Base-by-base conservation (phyloP, 768 basidiomycete genomes). In the Lactarius psammicola region DNA sequence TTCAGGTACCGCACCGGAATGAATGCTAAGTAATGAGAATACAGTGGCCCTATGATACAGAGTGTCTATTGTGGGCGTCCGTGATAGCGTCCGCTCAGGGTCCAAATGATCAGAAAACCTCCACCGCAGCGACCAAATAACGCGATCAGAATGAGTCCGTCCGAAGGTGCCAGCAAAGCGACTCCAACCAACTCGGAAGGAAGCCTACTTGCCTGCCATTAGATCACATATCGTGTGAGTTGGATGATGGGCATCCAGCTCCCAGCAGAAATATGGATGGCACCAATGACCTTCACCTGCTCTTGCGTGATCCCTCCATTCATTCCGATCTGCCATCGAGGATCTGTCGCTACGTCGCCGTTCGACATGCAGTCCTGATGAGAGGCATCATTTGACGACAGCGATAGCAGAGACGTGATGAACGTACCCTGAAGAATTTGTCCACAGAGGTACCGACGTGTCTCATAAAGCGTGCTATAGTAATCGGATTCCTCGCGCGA, bases 161-260 rank as follows among this genome's bases (percentile, higher is more conserved):
- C 10, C 34, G 10, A 34, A 9, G 34, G 34, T 9, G 8, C 34
- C 34, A 7, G 34, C 6, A 34, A 34, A 34, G 34, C 34, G 34
- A 34, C 10, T 34, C 34, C 34, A 34, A 34, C 5, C 34, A 34
- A 34, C 34, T 34, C 9, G 4, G 34, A 34, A 34, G 34, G 34
- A 9, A 9, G 34, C 6, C 34, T 34, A 34, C 40, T 15, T 6
- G 40, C 4, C 4, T 42, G 42, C 42, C 18, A 2, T 20, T 23
- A 57, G 34, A 30, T 15, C 23, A 62, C 17, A 42, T 31, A 59
- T 36, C 46, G 31, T 11, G 36, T 44, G 13, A 66, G 46, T 46
- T 66, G 60, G 5, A 68, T 31, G 17, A 68, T 62, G 1, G 68
- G 68, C 20, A 67, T 66, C 68, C 68, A 68, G n/a, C 60, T 61